Percentiles rank a stretch among this genome's conserved stretches.
Conservation (phyloP, 1,284 basidiomycete genomes). For the Bjerkandera adusta region DNA sequence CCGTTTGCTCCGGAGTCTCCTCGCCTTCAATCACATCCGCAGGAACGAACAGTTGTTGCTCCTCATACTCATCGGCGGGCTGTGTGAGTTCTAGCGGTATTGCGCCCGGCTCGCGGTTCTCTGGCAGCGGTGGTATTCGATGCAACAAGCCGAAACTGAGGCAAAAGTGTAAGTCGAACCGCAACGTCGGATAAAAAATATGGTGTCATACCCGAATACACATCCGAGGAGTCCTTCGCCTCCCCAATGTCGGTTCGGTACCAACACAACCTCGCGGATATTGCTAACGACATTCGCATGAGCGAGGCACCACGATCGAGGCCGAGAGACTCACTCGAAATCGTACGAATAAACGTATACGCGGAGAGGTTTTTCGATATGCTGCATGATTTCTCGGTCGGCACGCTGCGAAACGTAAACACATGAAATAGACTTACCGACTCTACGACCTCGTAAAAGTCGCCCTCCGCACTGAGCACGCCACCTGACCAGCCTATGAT, state of each 20-base stretch:
- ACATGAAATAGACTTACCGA: conserved; percentile 49
- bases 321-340: conserved; percentile 77
- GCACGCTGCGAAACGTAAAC: not conserved
- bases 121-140: conserved; percentile 75
- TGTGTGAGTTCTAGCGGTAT: conserved; percentile 52
- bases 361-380: conserved; percentile 88
- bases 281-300: conserved; percentile 50
- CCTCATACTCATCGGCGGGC: conserved; percentile 48
- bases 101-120: conserved; percentile 50
- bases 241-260: conserved; percentile 95
- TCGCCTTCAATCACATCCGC: conserved; percentile 43
- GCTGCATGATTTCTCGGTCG: conserved; percentile 42
- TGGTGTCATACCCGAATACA: conserved; percentile 77
- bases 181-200: conserved; percentile 8
- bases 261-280: conserved; percentile 86
- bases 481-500: conserved; percentile 96
- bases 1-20: conserved; percentile 34
- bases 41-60: conserved; percentile 68
- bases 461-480: conserved; percentile 86
- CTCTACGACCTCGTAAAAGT: conserved; percentile 97
- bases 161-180: conserved; percentile 4
- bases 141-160: conserved; percentile 81
- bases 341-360: conserved; percentile 98
- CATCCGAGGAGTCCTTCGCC: conserved; percentile 93
- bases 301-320: conserved; percentile 13